A percentile compares a stretch with the other conserved stretches of the same genome.
Evolutionary conservation across 768 basidiomycete genomes (phyloP).

Genomic region (Suillus brevipes): DNA sequence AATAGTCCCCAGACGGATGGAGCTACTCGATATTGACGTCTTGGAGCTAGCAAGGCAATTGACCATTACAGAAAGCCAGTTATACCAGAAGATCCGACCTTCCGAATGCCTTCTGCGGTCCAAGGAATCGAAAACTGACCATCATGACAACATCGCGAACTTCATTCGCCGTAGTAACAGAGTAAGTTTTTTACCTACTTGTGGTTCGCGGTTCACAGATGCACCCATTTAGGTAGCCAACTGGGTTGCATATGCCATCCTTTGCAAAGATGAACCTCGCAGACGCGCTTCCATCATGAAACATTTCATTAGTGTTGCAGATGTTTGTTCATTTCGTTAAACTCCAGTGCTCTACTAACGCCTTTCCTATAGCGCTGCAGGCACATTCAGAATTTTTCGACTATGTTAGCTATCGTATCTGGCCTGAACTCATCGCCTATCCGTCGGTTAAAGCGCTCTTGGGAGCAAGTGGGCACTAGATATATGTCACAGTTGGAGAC

Average conservation of each 20-base stretch:
- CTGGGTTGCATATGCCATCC: conserved; percentile 60
- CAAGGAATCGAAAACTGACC: conserved; percentile 43
- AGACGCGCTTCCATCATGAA: conserved; percentile 61
- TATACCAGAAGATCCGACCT: conserved; percentile 59
- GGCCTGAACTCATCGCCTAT: conserved; percentile 69
- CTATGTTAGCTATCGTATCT: conserved; percentile 66
- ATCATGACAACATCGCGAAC: conserved; percentile 52
- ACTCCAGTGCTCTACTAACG: conserved; percentile 8
- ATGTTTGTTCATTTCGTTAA: conserved; percentile 42
- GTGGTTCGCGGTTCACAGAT: neutral
- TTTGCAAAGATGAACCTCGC: conserved; percentile 57
- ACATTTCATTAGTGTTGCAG: conserved; percentile 66
- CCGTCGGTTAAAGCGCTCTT: conserved; percentile 62
- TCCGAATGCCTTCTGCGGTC: conserved; percentile 63
- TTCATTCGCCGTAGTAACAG: conserved; percentile 61
- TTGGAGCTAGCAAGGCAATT: conserved; percentile 68
- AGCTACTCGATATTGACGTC: conserved; percentile 60
- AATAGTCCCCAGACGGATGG: conserved; percentile 46
- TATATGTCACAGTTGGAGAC: conserved; percentile 48
- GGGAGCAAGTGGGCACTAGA: conserved; percentile 54
- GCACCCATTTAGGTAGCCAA: conserved; percentile 48
- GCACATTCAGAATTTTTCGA: conserved; percentile 64
- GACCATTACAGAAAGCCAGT: conserved; percentile 60
- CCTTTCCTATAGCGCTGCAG: conserved; percentile 50
- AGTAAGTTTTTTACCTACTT: conserved; percentile 29